Evolutionary conservation across 2,329 filamentous ascomycete genomes (phyloP), one percentile per base, ranked within the genome.

Genomic region (Colletotrichum falcatum): DNA sequence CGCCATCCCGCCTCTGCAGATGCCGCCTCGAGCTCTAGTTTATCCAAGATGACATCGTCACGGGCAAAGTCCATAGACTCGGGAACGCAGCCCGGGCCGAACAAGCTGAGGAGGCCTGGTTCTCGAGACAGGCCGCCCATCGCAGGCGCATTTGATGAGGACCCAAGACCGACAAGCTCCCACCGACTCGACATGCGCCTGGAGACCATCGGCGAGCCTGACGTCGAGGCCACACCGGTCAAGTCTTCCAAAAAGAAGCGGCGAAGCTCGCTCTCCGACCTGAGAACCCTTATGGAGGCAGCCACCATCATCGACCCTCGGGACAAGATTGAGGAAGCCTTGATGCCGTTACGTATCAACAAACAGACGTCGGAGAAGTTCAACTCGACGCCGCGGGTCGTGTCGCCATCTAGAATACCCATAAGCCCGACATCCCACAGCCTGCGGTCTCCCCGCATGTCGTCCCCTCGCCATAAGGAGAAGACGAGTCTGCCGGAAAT

Each of bases 191-290:
- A 88, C 74, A 87, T 86, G 12, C 83, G 84, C 54, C 81, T 90
- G 1, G 87, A 88, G 75, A 90, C 88, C 0, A 90, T 90, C 60
- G 88, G 87, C 20, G 88, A 90, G 75, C 88, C 88, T 1, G 85
- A 86, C 65, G 78, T 80, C 6, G 73, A 75, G 11, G 73, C 78
- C 5, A 72, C 75, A 39, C 68, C 60, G 28, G 65, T 51, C 42
- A 86, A 83, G 74, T 78, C 79, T n/a, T 81, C 84, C 54, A 90
- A 88, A 78, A 95, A 91, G 83, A 98, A 97, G 83, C 88, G 95
- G 65, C 91, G 95, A 78, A 98, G 95, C 81, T 98, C 95, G 33
- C 83, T 98, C 51, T 97, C 95, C 5, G 95, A 98, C 79, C 85
- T 98, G 58, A 92, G 90, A 74, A 87, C 84, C 66, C 83, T 93